Base-by-base conservation (phyloP, 768 basidiomycete species). In the Leccinum aurantiacum region DNA sequence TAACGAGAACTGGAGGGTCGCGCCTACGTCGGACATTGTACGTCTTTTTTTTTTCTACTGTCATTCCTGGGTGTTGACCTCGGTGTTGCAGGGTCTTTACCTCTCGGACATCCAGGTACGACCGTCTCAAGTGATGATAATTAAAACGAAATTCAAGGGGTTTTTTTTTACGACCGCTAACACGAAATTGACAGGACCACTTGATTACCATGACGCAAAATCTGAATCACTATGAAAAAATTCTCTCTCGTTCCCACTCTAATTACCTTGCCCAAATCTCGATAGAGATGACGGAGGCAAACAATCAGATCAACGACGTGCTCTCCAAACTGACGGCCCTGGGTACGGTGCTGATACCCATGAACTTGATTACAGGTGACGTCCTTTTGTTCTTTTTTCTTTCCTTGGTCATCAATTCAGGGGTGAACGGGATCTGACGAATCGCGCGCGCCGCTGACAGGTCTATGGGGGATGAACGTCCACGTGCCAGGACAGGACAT, bases 161-260 rank as follows among this genome's bases (percentile, higher is more conserved):
- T 2, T 49, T 17, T 14, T 57, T 47, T 33, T 2, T 13, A 0
- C 19, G 17, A 15, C 48, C 51, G 51, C 58, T 69, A 6, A 69
- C 35, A 1, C 11, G 35, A 38, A n/a, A 19, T 19, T 11, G 19
- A 14, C 65, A 87, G 83, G 97, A 99, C 74, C 97, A 99, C 77
- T 76, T 99, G 74, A 98, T 98, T 75, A 99, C 97, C 22, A 98
- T 98, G 95, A 99, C 97, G 3, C 97, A 99, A 76, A 98, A 96
- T 72, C 73, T 99, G 81, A 99, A 98, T 73, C 97, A 98, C 76
- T 99, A 98, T 79, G 97, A 99, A 73, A 99, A 98, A 81, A 98
- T 99, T 70, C 82, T 99, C 9, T 98, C 96, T 4, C 89, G 97
- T 44, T 98, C 96, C 44, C 97, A 99, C 75, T 98, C 95, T 38